Conservation (phyloP, 371 early-diverging fungal genomes). For the Mortierella sp. region DNA sequence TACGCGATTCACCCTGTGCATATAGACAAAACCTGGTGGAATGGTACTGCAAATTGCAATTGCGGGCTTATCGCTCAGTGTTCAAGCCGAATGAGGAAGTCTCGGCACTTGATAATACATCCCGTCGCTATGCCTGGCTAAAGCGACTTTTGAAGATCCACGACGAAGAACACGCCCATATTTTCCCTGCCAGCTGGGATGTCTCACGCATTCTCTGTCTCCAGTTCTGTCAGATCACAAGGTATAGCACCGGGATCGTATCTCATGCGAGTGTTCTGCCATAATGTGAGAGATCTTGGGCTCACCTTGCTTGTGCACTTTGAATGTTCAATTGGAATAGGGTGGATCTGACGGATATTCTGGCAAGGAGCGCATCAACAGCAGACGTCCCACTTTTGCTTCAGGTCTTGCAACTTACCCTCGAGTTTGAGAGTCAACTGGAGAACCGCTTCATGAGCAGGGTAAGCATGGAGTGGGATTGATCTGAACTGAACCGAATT, state of each 20-base stretch:
- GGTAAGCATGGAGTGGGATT: constrained; percentile 31
- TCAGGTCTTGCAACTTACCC: constrained; percentile 82
- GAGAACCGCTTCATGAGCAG: constrained; percentile 74
- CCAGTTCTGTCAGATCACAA: constrained; percentile 87
- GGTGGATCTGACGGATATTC: constrained; percentile 64
- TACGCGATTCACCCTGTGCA: neutral
- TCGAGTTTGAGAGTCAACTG: constrained; percentile 92
- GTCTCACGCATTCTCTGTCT: constrained; percentile 79
- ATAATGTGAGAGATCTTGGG: no score
- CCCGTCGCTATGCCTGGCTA: constrained; percentile 94
- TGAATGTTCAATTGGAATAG: constrained; percentile 35
- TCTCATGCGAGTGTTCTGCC: no score
- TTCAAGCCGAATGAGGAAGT: constrained; percentile 87
- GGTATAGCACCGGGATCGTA: no score
- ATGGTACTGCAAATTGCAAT: constrained; percentile 85
- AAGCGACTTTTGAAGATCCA: constrained; percentile 86
- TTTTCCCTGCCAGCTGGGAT: constrained; percentile 89
- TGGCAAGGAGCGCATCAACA: constrained; percentile 61
- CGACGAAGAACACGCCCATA: constrained; percentile 85
- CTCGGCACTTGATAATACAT: constrained; percentile 86
- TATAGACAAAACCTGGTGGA: constrained; percentile 71
- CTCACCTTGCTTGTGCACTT: no score
- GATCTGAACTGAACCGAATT: neutral
- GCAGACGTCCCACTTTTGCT: constrained; percentile 80
- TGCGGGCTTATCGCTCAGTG: constrained; percentile 87